A percentile compares a stretch with the other conserved stretches of the same genome.
Evolutionary conservation across 192 early-diverging fungal genomes (phyloP).

Genomic region (Geranomyces michiganensis): DNA sequence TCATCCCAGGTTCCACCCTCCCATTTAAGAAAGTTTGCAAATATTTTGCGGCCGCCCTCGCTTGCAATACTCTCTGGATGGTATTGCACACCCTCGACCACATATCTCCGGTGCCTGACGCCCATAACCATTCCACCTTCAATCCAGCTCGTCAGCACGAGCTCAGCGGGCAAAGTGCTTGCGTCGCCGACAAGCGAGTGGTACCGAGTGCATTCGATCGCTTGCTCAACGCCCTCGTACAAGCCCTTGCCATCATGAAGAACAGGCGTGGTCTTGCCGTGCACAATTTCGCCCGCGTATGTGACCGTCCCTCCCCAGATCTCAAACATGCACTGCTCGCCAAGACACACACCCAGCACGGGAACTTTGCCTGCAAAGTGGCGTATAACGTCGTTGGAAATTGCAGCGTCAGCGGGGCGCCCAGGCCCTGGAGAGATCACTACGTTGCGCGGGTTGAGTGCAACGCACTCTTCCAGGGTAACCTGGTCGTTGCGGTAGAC

Average conservation of each 20-base stretch:
- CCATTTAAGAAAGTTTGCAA: conserved; percentile 89
- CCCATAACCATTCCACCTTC: conserved; percentile 92
- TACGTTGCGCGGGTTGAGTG: conserved; percentile 87
- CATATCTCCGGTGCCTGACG: conserved; percentile 83
- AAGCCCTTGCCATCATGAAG: conserved; percentile 90
- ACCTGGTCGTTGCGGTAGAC: conserved; percentile 95
- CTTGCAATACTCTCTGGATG: conserved; percentile 98
- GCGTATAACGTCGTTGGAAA: conserved; percentile 84
- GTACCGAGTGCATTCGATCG: conserved; percentile 89
- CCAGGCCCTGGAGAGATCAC: conserved; percentile 97
- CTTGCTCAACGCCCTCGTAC: conserved; percentile 81
- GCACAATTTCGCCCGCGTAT: conserved; percentile 94
- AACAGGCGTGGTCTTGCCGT: conserved; percentile 93
- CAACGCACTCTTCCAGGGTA: conserved; percentile 79
- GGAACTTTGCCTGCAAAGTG: conserved; percentile 94
- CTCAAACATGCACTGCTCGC: conserved; percentile 98
- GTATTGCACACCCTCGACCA: conserved; percentile 96
- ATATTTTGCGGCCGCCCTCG: conserved; percentile 84
- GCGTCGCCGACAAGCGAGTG: conserved; percentile 93
- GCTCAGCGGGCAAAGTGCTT: conserved; percentile 64
- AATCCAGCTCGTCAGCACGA: conserved; percentile 88
- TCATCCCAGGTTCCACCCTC: conserved; percentile 85
- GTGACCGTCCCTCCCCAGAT: conserved; percentile 90
- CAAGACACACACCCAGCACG: conserved; percentile 95
- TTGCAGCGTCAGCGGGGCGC: conserved; percentile 87